Evolutionary conservation across 140 eudicot species (phyloP), one percentile per base, ranked within the genome.

Genomic region (Flaveria floridana): DNA sequence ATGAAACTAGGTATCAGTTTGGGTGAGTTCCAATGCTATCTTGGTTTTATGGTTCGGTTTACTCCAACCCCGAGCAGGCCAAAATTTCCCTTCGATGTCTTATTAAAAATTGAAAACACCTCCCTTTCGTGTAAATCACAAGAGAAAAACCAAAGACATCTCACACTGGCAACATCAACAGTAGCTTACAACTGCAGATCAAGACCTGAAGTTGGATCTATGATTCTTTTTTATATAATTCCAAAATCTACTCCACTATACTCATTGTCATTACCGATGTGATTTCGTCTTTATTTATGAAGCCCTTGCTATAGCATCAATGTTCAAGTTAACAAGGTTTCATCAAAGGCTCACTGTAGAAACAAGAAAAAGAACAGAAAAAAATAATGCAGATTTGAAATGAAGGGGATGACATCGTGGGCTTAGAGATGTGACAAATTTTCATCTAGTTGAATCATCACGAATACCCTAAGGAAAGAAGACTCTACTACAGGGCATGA

Each of bases 91-190:
- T 23, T 59, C 25, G 39, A 25, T 59, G 12, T 10, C 12, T 59
- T 21, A 12, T 23, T 37, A 37, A 59, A 34, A 21, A 59, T 58
- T 58, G 15, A 57, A 0, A 26, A 57, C 65, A 3, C n/a, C 7
- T 53, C 37, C 30, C 65, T 58, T 58, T 58, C n/a, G 25, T 58
- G 65, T 58, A 58, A 34, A 58, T 58, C 37, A 58, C 37, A 58
- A 20, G 14, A 6, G 28, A 26, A 19, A 56, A 56, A 20, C 28
- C 63, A 56, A 13, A 51, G 57, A 51, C 6, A 51, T 51, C 19
- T 20, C 15, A 14, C 13, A 15, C 16, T 20, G 13, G 28, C 28
- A 19, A 20, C 63, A 56, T 56, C 28, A 19, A 56, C 13, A 56
- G 28, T 56, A 56, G 14, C 8, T 56, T 56, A 20, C 63, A 56